Evolutionary conservation across 768 basidiomycete species (phyloP), one percentile per base, ranked within the genome.

Genomic region (Strobilomyces dryophilus): DNA sequence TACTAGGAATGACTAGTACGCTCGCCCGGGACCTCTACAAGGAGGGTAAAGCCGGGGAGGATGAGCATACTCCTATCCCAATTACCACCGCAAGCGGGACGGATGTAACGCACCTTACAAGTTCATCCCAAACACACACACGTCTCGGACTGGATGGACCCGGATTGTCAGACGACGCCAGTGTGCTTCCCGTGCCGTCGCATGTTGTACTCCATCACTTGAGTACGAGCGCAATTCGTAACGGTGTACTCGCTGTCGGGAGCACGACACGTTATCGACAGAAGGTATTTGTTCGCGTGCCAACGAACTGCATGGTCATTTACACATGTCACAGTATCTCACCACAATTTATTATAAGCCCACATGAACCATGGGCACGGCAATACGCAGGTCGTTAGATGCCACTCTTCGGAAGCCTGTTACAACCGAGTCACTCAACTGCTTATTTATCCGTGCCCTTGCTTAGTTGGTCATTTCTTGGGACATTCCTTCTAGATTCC

Each of bases 171-270:
- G 95, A 98, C 70, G 95, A 98, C 64, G 88, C 83, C 47, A 87
- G 86, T 45, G 92, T 98, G 52, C 71, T 98, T 57, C 88, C 95
- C 15, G 92, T 97, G 20, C 95, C 95, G 20, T 88, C 84, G 35
- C 95, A 98, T 73, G 92, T 92, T 35, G 92, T 98, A 21, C 74
- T 98, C 58, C 93, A 97, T 61, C 95, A 98, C 70, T 71, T 98
- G 62, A 91, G 91, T 56, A 97, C 95, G 56, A 95, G 92, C 63
- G 94, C 95, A 47, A 98, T 98, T 56, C 79, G 84, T 70, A 94
- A 94, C 67, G 94, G 92, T 8, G 92, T 95, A 43, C 71, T 98
- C 45, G 94, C 93, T 36, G 93, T 98, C 6, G 94, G 86, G 26
- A 92, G 84, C 54, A 98, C 95, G 52, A 93, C 87, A 47, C 76